Percentiles rank a stretch among this genome's conserved stretches.
Conservation (phyloP, 139 green algal species). For the Chlorella sp. region DNA sequence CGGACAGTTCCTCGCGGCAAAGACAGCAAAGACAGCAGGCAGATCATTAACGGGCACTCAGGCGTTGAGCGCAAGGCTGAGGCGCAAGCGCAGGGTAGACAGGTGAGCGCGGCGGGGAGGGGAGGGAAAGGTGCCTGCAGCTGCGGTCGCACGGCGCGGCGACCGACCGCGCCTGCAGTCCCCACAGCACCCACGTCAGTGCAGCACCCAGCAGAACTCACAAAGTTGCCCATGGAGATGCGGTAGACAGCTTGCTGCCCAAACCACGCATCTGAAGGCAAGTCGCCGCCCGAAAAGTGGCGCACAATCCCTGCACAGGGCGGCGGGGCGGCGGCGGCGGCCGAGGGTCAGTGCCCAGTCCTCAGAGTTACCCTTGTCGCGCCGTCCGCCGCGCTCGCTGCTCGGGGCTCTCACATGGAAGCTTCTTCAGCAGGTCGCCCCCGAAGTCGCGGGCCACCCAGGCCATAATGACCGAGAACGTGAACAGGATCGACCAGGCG, state of each 20-base stretch:
- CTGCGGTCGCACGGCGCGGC: too few species aligned
- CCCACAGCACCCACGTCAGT: neutral
- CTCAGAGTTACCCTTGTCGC: neutral
- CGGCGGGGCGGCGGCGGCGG: neutral
- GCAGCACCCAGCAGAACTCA: conserved; percentile 50
- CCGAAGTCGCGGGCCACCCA: conserved; percentile 96
- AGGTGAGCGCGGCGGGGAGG: too few species aligned
- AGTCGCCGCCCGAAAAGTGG: conserved; percentile 37
- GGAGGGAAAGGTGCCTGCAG: too few species aligned
- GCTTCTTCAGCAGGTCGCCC: conserved; percentile 89
- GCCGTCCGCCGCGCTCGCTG: neutral
- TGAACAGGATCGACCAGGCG: conserved; percentile 90
- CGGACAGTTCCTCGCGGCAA: neutral
- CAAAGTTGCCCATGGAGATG: conserved; percentile 93
- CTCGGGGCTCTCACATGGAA: conserved; percentile 78
- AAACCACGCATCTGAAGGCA: conserved; percentile 82
- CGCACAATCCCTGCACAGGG: conserved; percentile 66
- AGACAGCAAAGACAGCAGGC: neutral
- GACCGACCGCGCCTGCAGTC: neutral
- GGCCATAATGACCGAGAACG: conserved; percentile 83
- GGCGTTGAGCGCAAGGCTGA: too few species aligned
- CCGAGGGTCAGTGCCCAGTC: neutral
- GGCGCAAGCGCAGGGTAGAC: too few species aligned
- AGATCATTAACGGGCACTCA: too few species aligned
- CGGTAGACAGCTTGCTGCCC: conserved; percentile 96